These are phyloP conservation scores for Firmiana major DNA, from an alignment of 345 rosid species.

Conservation along the genomic window DNA sequence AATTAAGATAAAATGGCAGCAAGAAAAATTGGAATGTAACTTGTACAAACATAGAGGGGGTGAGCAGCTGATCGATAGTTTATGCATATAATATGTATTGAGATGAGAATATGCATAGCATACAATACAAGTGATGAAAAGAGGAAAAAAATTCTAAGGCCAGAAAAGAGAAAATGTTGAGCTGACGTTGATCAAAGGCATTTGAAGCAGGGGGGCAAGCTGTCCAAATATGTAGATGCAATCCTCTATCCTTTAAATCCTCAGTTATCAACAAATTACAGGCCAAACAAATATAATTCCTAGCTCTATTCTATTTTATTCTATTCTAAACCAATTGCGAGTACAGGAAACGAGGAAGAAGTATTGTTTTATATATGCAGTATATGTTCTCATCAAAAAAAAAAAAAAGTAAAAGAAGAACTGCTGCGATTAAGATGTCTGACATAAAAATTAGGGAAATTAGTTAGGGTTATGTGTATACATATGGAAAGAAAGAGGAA, in stretches of 20 bases:
- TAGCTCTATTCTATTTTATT: not conserved
- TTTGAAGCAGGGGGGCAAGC: not conserved
- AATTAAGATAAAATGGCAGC: not conserved
- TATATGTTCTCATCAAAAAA: too few species aligned
- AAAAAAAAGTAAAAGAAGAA: too few species aligned
- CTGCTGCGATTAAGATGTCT: not conserved
- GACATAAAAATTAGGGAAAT: not conserved
- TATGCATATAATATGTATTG: not conserved
- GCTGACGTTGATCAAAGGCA: not conserved
- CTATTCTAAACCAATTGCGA: not conserved
- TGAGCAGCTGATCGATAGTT: not conserved
- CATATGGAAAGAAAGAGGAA: not conserved
- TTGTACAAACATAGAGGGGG: not conserved
- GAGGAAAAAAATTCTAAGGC: not conserved
- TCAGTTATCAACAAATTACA: not conserved
- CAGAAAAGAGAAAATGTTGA: not conserved
- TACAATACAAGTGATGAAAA: not conserved
- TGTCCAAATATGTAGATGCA: not conserved
- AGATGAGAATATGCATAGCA: not conserved
- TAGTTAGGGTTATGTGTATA: not conserved
- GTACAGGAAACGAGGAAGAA: not conserved
- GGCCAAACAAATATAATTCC: not conserved
- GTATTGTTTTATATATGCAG: not conserved
- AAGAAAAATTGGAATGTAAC: not conserved
- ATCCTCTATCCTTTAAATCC: not conserved